phyloP scores from a whole-genome alignment of 352 stramenopile species.

The Pythium grandisporangium region DNA sequence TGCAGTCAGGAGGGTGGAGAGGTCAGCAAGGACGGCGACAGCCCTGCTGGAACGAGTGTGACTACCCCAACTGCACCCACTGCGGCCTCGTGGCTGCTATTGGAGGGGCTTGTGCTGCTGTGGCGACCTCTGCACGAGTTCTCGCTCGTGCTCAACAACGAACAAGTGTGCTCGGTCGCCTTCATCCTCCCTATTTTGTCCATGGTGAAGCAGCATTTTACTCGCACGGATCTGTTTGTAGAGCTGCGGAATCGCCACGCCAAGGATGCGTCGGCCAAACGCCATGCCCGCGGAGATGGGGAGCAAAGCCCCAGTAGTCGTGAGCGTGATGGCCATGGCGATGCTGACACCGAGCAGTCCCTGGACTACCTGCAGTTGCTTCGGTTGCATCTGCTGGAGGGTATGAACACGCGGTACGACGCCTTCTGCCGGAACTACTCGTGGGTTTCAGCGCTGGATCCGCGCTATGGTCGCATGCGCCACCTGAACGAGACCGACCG shows the following conservation, averaged over 20 bases:
- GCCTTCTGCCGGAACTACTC: conserved; percentile 10
- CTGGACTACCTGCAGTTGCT: conserved; percentile 6
- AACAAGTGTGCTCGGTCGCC: conserved; percentile 21
- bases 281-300: too few species aligned
- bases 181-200: conserved; percentile 26
- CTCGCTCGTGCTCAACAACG: conserved; percentile 19
- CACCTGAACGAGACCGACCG: conserved; percentile 30
- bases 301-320: too few species aligned
- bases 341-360: neutral
- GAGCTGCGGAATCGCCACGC: conserved; percentile 13
- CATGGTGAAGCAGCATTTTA: conserved; percentile 23
- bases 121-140: conserved; percentile 34
- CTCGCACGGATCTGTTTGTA: conserved; percentile 15
- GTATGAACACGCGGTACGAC: conserved; percentile 7
- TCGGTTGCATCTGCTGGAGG: conserved; percentile 3
- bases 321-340: neutral
- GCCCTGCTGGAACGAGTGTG: too few species aligned
- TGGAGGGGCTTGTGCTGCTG: conserved; percentile 27
- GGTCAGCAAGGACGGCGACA: too few species aligned
- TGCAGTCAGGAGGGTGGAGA: neutral
- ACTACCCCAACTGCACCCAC: neutral
- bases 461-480: conserved; percentile 28
- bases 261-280: too few species aligned
- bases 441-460: conserved; percentile 37
- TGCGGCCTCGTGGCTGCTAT: conserved; percentile 10